Percentiles rank a stretch among this genome's conserved stretches.
Evolutionary conservation across 2,329 filamentous ascomycete species (phyloP).

Genomic region (Malbranchea zuffiana): DNA sequence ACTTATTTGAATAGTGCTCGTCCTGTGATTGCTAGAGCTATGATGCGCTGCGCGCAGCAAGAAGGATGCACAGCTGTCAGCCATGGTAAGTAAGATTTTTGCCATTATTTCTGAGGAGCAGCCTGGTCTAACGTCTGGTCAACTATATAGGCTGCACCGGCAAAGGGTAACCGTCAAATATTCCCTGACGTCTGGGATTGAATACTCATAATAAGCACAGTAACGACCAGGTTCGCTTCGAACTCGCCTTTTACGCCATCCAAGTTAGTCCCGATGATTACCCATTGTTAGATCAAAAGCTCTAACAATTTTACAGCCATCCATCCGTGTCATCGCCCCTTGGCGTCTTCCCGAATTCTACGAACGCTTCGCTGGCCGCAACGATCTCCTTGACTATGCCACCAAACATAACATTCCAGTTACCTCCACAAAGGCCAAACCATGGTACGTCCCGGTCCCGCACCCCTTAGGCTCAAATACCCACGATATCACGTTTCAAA

Average conservation of each 20-base stretch:
- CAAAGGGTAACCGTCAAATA: slow-evolving; percentile 25
- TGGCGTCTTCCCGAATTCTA: slow-evolving; percentile 41
- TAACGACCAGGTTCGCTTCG: slow-evolving; percentile 41
- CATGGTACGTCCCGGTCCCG: slow-evolving; percentile 55
- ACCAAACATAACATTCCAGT: slow-evolving; percentile 38
- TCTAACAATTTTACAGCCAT: slow-evolving; percentile 25
- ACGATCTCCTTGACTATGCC: slow-evolving; percentile 41
- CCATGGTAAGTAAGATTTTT: slow-evolving; percentile 20
- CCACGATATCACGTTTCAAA: no score
- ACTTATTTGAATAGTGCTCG: slow-evolving; percentile 24
- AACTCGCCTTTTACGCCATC: slow-evolving; percentile 41
- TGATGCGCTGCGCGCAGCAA: slow-evolving; percentile 31
- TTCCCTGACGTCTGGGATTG: not conserved
- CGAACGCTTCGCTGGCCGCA: slow-evolving; percentile 39
- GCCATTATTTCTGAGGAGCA: not conserved
- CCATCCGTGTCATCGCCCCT: slow-evolving; percentile 40
- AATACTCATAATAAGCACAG: slow-evolving; percentile 6
- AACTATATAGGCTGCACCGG: slow-evolving; percentile 36
- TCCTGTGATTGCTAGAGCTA: slow-evolving; percentile 39
- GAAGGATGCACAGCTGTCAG: slow-evolving; percentile 35
- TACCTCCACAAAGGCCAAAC: slow-evolving; percentile 45
- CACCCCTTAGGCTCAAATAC: no score
- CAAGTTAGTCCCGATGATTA: slow-evolving; percentile 16
- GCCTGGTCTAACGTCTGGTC: not conserved
- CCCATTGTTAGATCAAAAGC: no score